Percentiles rank a stretch among this genome's conserved stretches.
Evolutionary conservation across 78 protist species (phyloP).

Genomic region (slime mould (Dictyostelium discoideum)): DNA sequence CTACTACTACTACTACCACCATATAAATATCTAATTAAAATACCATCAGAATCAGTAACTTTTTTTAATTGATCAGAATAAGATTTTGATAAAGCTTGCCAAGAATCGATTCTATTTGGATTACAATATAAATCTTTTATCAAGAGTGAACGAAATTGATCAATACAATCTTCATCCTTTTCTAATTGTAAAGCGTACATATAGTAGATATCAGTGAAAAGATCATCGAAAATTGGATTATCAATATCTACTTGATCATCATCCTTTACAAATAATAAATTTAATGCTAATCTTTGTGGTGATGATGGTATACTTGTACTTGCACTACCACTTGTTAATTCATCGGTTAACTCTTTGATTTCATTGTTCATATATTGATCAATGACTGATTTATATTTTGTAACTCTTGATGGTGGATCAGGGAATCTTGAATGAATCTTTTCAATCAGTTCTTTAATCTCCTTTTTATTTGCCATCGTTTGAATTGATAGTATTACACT

Average conservation of each 20-base stretch:
- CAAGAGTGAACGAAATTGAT: neutral
- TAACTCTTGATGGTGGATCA: slow-evolving; percentile 44
- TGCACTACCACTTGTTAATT: neutral
- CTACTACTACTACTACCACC: neutral
- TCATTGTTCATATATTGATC: slow-evolving; percentile 7
- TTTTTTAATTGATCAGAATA: neutral
- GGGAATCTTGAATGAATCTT: slow-evolving; percentile 31
- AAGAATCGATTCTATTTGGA: slow-evolving; percentile 41
- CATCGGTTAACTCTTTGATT: neutral
- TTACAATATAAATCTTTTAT: slow-evolving; percentile 54
- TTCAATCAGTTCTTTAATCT: slow-evolving; percentile 46
- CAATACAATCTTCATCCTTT: neutral
- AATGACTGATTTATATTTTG: neutral
- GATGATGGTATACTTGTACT: neutral
- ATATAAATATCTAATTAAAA: neutral
- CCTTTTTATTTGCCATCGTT: neutral
- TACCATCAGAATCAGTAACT: neutral
- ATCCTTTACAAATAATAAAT: neutral
- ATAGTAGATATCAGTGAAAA: slow-evolving; percentile 65
- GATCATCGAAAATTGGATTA: slow-evolving; percentile 59
- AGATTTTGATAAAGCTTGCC: slow-evolving; percentile 11
- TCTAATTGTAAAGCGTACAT: slow-evolving; percentile 29
- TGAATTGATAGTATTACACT: neutral
- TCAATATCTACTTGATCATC: neutral
- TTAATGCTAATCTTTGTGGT: slow-evolving; percentile 8